Evolutionary conservation across 495 filamentous ascomycete genomes (phyloP), one percentile per base, ranked within the genome.

Genomic region (Oleoguttula mirabilis): DNA sequence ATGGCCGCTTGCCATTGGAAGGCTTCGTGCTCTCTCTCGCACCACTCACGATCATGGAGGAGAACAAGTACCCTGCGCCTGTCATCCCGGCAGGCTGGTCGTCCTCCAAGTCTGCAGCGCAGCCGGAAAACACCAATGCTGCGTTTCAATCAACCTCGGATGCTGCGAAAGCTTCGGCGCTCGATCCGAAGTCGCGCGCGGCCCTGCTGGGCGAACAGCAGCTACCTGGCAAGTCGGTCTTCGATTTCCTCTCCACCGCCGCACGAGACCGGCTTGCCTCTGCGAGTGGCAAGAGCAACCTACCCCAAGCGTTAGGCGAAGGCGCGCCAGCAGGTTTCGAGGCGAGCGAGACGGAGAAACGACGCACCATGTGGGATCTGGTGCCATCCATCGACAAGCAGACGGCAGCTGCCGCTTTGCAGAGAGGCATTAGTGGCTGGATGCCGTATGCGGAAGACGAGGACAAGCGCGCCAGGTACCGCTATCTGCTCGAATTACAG

Each of bases 201-300:
- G 76, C 79, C 12, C 66, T 94, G 10, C 67, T 98, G 0, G 87
- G 87, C 15, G 88, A 96, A 59, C 66, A 73, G 21, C 74, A 79
- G 31, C 66, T 98, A 1, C 88, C 87, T 3, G 82, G 84, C 8
- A 94, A 95, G 60, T 96, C 90, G 1, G 79, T 98, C 24, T 98
- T 96, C 58, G 87, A 95, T 59, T 96, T 80, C 65, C 74, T 98
- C 61, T 81, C 84, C 0, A 72, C 87, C 1, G 75, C 82, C 28
- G 77, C 84, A 6, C 77, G 90, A 49, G 79, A 84, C 33, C 75
- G 76, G 17, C 72, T 98, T 46, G 84, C 70, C 12, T 68, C 77
- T 35, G 76, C 76, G 3, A 85, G 85, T 7, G 86, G 86, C 1
- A 84, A 78, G 35, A 56, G 61, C 11, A 75, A 88, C 52, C 70